A percentile compares a stretch with the other conserved stretches of the same genome.
phyloP scores from a whole-genome alignment of 2,329 filamentous ascomycete genomes.

The Alternaria arborescens region DNA sequence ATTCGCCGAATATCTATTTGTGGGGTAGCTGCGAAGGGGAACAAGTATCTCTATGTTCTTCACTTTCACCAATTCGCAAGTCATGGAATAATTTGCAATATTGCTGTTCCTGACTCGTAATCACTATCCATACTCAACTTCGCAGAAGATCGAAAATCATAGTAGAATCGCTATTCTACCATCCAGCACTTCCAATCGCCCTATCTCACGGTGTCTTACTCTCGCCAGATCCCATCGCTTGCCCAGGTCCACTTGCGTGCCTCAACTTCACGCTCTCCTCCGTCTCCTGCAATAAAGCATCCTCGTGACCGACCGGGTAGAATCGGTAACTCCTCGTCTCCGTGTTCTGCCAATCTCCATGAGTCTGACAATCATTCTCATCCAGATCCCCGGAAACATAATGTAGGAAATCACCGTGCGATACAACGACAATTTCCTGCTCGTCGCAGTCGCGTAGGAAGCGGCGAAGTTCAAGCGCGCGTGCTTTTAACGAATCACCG shows the following conservation, averaged over 20 bases:
- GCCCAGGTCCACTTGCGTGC: slow-evolving; percentile 10
- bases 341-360: slow-evolving; percentile 8
- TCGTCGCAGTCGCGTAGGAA: slow-evolving; percentile 12
- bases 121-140: background rate
- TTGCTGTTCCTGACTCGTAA: no score
- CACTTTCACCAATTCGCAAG: no score
- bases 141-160: no score
- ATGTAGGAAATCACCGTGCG: slow-evolving; percentile 83
- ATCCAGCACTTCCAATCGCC: background rate
- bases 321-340: slow-evolving; percentile 14
- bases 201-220: background rate
- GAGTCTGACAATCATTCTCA: background rate
- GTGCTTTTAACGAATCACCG: background rate
- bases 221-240: slow-evolving; percentile 2
- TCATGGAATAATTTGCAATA: no score
- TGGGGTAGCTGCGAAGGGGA: background rate
- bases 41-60: background rate
- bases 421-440: slow-evolving; percentile 65
- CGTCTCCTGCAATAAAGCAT: slow-evolving; percentile 14
- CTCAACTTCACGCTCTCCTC: slow-evolving; percentile 15
- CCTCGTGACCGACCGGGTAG: slow-evolving; percentile 4
- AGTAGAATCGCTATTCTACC: no score
- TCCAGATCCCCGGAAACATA: slow-evolving; percentile 75
- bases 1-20: background rate
- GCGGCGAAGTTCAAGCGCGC: slow-evolving; percentile 10